phyloP scores from a whole-genome alignment of 2,329 filamentous ascomycete species.

The Graphiopsis chlorocephala region DNA sequence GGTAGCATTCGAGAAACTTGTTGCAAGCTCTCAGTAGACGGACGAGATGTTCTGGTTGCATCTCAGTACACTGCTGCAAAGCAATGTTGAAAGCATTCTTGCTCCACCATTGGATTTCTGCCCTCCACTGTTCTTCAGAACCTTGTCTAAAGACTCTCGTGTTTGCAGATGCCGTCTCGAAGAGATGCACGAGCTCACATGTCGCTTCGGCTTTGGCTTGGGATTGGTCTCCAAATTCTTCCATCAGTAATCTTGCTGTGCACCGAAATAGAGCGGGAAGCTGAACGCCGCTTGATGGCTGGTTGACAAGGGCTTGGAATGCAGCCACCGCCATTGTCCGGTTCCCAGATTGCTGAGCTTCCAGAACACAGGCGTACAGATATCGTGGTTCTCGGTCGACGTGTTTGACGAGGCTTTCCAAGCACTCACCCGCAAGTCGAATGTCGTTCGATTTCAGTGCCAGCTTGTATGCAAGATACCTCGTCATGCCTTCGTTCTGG shows the following conservation, averaged over 20 bases:
- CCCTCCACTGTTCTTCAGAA: slow-evolving; percentile 42
- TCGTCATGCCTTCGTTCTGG: slow-evolving; percentile 27
- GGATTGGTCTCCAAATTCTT: slow-evolving; percentile 39
- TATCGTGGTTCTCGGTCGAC: slow-evolving; percentile 58
- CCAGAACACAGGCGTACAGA: slow-evolving; percentile 76
- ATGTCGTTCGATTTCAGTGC: slow-evolving; percentile 27
- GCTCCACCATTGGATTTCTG: slow-evolving; percentile 80
- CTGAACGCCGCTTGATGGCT: slow-evolving; percentile 53
- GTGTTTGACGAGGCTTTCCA: slow-evolving; percentile 58
- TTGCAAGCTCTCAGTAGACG: slow-evolving; percentile 52
- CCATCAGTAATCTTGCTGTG: slow-evolving; percentile 46
- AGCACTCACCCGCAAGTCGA: slow-evolving; percentile 58
- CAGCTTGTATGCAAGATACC: slow-evolving; percentile 30
- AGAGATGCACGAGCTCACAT: slow-evolving; percentile 54
- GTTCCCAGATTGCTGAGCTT: slow-evolving; percentile 67
- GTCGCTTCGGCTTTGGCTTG: slow-evolving; percentile 28
- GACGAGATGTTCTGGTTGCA: slow-evolving; percentile 54
- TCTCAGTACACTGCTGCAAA: slow-evolving; percentile 59
- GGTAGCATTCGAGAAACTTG: slow-evolving; percentile 28
- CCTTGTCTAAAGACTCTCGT: slow-evolving; percentile 40
- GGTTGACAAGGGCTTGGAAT: slow-evolving; percentile 60
- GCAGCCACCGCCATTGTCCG: slow-evolving; percentile 58
- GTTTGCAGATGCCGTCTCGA: slow-evolving; percentile 50
- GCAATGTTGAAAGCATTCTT: slow-evolving; percentile 78
- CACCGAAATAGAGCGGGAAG: slow-evolving; percentile 64